Base-by-base conservation (phyloP, 495 filamentous ascomycete species). In the Penicillium chermesinum region DNA sequence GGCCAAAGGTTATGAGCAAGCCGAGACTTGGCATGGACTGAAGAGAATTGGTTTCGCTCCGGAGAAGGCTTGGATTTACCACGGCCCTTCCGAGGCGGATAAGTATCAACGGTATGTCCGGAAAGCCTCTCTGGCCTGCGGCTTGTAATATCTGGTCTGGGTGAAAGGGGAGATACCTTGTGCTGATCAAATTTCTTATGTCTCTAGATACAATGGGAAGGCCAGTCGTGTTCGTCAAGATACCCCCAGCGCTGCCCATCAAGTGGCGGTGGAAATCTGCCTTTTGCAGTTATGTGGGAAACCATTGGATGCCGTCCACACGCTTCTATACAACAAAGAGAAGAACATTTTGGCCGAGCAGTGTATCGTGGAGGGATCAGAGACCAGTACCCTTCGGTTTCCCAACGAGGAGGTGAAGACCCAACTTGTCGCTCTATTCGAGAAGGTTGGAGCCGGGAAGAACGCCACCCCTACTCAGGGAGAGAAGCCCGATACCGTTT, bases 201-300 rank as follows among this genome's bases (percentile, higher is more conserved):
- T n/a, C n/a, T n/a, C n/a, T n/a, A n/a, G n/a, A n/a, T 49, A 17
- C 34, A 63, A 57, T 22, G 61, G 48, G 47, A 55, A 53, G 21
- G 25, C 48, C 41, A 43, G 50, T 19, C 20, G 43, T 21, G 27
- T 32, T 9, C 37, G 38, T 33, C 38, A 49, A 30, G 12, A 48
- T 4, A n/a, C 42, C n/a, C 42, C n/a, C 2, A 13, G 43, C 17
- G 70, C 72, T 30, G 64, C 63, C 34, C 67, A 70, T 45, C 70
- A 69, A 16, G 56, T 63, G 4, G 75, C 70, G 4, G 68, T 84
- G 20, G 78, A 83, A 47, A 46, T 75, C 15, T 62, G 57, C 38
- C 35, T 75, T 27, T 55, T 72, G 62, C 59, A 63, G 17, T 38
- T 67, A 17, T 41, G 71, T 21, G 64, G 65, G 21, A 70, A 71